A percentile compares a stretch with the other conserved stretches of the same genome.
phyloP scores from a whole-genome alignment of 148 eudicot genomes.

The Selenicereus undatus region DNA sequence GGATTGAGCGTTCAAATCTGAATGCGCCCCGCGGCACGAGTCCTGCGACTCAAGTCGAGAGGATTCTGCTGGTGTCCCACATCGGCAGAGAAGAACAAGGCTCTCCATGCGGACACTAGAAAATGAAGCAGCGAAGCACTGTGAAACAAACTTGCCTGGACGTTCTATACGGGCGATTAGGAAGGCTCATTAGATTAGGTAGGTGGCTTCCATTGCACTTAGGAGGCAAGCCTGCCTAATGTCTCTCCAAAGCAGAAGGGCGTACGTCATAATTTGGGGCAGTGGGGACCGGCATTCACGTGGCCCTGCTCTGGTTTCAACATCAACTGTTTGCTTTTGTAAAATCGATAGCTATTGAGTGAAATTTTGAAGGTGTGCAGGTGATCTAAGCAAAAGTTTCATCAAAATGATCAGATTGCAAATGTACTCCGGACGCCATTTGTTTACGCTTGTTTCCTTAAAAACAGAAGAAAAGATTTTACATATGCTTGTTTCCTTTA shows the following conservation, averaged over 20 bases:
- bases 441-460: too few relatives aligned
- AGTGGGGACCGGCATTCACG: slow-evolving; percentile 78
- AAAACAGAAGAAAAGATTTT: too few relatives aligned
- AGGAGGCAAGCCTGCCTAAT: slow-evolving; percentile 28
- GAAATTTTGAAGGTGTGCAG: too few relatives aligned
- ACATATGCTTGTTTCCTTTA: too few relatives aligned
- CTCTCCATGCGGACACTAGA: too few relatives aligned
- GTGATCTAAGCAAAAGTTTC: too few relatives aligned
- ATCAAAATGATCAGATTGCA: too few relatives aligned
- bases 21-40: too few relatives aligned
- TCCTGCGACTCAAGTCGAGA: background rate
- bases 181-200: slow-evolving; percentile 17
- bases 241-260: slow-evolving; percentile 34
- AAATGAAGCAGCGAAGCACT: background rate
- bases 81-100: background rate
- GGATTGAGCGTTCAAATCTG: background rate
- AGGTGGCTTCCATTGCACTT: slow-evolving; percentile 33
- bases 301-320: slow-evolving; percentile 29
- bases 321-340: too few relatives aligned
- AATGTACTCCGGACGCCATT: too few relatives aligned
- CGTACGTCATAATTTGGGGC: slow-evolving; percentile 32
- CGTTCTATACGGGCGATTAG: background rate
- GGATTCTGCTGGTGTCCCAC: slow-evolving; percentile 4
- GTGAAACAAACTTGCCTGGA: slow-evolving; percentile 16
- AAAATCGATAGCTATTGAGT: too few relatives aligned